A percentile compares a stretch with the other conserved stretches of the same genome.
These are phyloP conservation scores for Apiotrichum siamense DNA, from an alignment of 1,284 basidiomycete genomes.

Conservation along the genomic window DNA sequence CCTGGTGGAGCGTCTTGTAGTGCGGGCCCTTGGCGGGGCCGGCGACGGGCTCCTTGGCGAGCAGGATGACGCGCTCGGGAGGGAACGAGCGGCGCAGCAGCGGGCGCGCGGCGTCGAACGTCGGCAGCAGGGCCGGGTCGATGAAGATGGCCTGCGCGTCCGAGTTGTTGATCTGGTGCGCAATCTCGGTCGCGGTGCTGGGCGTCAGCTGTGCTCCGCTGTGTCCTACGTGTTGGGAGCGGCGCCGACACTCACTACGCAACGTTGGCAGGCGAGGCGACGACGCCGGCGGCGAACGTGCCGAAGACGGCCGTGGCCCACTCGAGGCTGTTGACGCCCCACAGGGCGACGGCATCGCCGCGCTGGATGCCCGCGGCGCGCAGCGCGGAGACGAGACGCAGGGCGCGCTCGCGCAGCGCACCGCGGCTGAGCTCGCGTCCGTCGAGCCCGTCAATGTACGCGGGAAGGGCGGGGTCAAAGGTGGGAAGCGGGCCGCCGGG, in stretches of 20 bases:
- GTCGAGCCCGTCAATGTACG: slow-evolving; percentile 63
- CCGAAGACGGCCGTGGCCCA: slow-evolving; percentile 54
- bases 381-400: slow-evolving; percentile 57
- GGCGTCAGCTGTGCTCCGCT: background rate
- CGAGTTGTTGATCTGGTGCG: slow-evolving; percentile 51
- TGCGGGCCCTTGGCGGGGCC: background rate
- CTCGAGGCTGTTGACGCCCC: slow-evolving; percentile 54
- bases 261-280: slow-evolving; percentile 39
- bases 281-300: slow-evolving; percentile 39
- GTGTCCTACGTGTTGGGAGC: background rate
- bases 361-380: slow-evolving; percentile 26
- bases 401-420: slow-evolving; percentile 54
- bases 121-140: slow-evolving; percentile 53
- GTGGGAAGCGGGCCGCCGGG: slow-evolving; percentile 21
- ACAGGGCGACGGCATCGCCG: slow-evolving; percentile 39
- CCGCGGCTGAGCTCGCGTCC: slow-evolving; percentile 58
- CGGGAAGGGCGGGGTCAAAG: slow-evolving; percentile 45
- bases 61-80: slow-evolving; percentile 8
- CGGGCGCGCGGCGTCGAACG: slow-evolving; percentile 24
- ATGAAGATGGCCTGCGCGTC: slow-evolving; percentile 55
- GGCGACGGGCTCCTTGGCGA: slow-evolving; percentile 6
- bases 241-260: slow-evolving; percentile 30
- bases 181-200: slow-evolving; percentile 31
- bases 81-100: slow-evolving; percentile 12
- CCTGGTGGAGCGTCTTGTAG: slow-evolving; percentile 5